phyloP scores from a whole-genome alignment of 2,329 filamentous ascomycete species.

The Claviceps monticola region DNA sequence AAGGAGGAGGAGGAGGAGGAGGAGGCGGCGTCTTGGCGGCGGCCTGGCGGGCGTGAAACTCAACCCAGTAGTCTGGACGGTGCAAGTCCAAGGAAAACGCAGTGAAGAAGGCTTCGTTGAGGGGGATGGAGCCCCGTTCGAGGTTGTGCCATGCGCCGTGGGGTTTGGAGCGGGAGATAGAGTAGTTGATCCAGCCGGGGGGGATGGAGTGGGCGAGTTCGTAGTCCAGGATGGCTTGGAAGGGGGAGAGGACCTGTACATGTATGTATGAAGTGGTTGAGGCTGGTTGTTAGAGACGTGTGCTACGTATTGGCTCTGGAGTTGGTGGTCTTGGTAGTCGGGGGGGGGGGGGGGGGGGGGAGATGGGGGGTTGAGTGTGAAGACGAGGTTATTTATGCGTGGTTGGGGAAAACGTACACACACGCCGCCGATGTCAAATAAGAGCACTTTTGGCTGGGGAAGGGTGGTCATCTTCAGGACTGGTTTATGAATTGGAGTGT shows the following conservation, averaged over 20 bases:
- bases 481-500: slow-evolving; percentile 13
- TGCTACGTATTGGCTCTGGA: neutral
- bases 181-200: slow-evolving; percentile 80
- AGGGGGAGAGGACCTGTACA: slow-evolving; percentile 65
- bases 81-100: slow-evolving; percentile 65
- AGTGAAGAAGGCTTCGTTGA: slow-evolving; percentile 62
- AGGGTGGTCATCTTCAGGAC: slow-evolving; percentile 24
- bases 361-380: neutral
- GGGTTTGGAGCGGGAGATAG: slow-evolving; percentile 66
- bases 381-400: neutral
- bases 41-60: slow-evolving; percentile 40
- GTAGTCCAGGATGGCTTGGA: slow-evolving; percentile 87
- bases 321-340: no score
- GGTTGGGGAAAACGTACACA: slow-evolving; percentile 52
- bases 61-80: slow-evolving; percentile 51
- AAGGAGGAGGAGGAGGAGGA: no score
- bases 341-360: no score
- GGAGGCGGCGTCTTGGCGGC: slow-evolving; percentile 3
- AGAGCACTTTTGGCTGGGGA: slow-evolving; percentile 53
- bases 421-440: slow-evolving; percentile 95
- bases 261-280: neutral
- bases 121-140: slow-evolving; percentile 66
- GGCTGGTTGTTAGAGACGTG: neutral
- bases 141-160: slow-evolving; percentile 77
- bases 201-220: slow-evolving; percentile 66